Conservation (phyloP, 306 rosid species). For the Gastrolobium villosum region DNA sequence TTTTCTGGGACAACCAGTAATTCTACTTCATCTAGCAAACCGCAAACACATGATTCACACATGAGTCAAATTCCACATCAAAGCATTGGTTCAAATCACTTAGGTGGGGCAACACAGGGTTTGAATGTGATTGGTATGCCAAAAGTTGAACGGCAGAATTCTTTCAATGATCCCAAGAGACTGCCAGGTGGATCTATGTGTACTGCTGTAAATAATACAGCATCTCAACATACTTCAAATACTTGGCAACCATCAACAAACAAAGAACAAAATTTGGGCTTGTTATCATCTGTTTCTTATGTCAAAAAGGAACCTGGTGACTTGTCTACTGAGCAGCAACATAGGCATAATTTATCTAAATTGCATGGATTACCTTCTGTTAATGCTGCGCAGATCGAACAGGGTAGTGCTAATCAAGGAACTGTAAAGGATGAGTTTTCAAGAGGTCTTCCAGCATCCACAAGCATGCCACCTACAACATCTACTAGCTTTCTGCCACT, state of each 20-base stretch:
- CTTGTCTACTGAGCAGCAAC: constrained; percentile 74
- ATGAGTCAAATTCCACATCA: constrained; percentile 73
- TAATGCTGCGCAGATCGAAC: constrained; percentile 70
- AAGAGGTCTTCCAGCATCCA: constrained; percentile 66
- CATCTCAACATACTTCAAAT: constrained; percentile 64
- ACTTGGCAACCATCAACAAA: constrained; percentile 70
- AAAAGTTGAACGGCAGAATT: constrained; percentile 65
- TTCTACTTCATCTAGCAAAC: constrained; percentile 61
- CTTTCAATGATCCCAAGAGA: constrained; percentile 66
- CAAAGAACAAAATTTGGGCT: constrained; percentile 65
- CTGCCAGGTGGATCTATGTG: constrained; percentile 67
- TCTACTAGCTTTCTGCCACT: constrained; percentile 58
- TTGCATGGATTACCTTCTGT: constrained; percentile 67
- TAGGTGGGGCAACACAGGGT: constrained; percentile 67
- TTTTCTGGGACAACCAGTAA: constrained; percentile 69
- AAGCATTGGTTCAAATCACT: constrained; percentile 60
- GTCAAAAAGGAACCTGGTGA: constrained; percentile 73
- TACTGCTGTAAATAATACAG: constrained; percentile 57
- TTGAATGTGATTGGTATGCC: constrained; percentile 54
- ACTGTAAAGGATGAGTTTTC: constrained; percentile 65
- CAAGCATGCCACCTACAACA: constrained; percentile 55
- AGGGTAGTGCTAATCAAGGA: constrained; percentile 59
- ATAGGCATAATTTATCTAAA: constrained; percentile 60
- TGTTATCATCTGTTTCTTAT: constrained; percentile 58
- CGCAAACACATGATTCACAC: constrained; percentile 69